Base-by-base conservation (phyloP, 2,329 filamentous ascomycete species). In the Cytospora piceae region DNA sequence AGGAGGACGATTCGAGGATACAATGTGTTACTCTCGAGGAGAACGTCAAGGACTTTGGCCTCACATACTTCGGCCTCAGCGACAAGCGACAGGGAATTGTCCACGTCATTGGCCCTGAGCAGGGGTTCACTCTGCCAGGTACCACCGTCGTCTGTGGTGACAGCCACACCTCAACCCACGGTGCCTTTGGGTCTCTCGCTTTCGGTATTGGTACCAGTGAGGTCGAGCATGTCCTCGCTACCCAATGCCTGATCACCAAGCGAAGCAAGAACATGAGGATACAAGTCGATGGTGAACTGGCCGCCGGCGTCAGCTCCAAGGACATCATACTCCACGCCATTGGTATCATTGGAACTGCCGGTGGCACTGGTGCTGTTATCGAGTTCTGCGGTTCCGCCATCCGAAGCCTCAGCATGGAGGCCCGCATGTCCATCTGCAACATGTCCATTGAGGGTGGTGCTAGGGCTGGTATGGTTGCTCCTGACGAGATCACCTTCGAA, bases 181-280 rank as follows among this genome's bases (percentile, higher is more conserved):
- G 95, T 73, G 95, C 95, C 61, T 99, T 98, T 73, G 95, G 95
- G 71, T 87, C 94, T 72, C 87, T 98, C 69, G 95, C 95, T 51
- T 97, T 97, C 75, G 95, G 95, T 78, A 99, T 99, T 75, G 95
- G 95, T 73, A 99, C 95, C 69, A 96, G 92, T 76, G 95, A 99
- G 81, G 95, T 98, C 71, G 95, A 99, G 85, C 94, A 99, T 80
- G 95, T 99, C 69, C 86, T 99, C 65, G 95, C 95, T 61, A 98
- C 95, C 17, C 95, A 98, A 79, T 97, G 93, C 67, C 83, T 99
- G 71, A 93, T 97, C 77, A 96, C 94, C 69, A 93, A 93, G 81
- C 87, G 93, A 75, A 97, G 93, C 81, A 98, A 97, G 83, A 98
- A 99, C 84, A 98, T 99, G 94, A 90, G 93, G 74, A 90, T 99